A percentile compares a stretch with the other conserved stretches of the same genome.
Evolutionary conservation across 257 asterid species (phyloP).

Genomic region (Cruciata laevipes): DNA sequence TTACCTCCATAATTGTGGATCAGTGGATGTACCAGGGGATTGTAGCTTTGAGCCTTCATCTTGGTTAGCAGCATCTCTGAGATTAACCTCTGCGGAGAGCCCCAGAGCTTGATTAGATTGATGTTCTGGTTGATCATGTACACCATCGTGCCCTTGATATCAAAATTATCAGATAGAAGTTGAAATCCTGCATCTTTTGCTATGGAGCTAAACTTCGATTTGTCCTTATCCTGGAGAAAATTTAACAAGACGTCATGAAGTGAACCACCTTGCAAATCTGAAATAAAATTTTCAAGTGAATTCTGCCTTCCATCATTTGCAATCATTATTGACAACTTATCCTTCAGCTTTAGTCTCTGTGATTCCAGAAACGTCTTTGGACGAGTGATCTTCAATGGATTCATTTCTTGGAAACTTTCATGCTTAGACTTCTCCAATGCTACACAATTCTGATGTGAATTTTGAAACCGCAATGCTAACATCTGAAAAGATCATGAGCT

Average conservation of each 20-base stretch:
- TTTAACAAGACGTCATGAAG: conserved; percentile 66
- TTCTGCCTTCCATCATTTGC: conserved; percentile 60
- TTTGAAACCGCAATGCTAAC: conserved; percentile 44
- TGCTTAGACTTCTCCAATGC: conserved; percentile 25
- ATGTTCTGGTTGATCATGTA: conserved; percentile 32
- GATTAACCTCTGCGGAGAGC: conserved; percentile 25
- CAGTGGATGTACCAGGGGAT: conserved; percentile 7
- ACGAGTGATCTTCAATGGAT: conserved; percentile 39
- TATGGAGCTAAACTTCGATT: conserved; percentile 63
- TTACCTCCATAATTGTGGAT: conserved; percentile 6
- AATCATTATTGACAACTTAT: conserved; percentile 61
- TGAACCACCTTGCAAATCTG: conserved; percentile 67
- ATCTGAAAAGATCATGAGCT: conserved; percentile 69
- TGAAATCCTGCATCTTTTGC: conserved; percentile 91
- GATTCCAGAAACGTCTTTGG: conserved; percentile 39
- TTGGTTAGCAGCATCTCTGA: conserved; percentile 24
- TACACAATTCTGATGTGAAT: conserved; percentile 30
- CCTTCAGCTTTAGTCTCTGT: conserved; percentile 38
- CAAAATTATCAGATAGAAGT: conserved; percentile 72
- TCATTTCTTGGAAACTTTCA: conserved; percentile 28
- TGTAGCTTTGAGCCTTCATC: conserved; percentile 16
- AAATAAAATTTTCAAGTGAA: conserved; percentile 46
- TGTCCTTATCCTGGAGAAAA: conserved; percentile 58
- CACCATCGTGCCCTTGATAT: conserved; percentile 48
- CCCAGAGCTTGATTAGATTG: conserved; percentile 36